Conservation (phyloP, 257 asterid genomes). For the Thymus quinquecostatus region DNA sequence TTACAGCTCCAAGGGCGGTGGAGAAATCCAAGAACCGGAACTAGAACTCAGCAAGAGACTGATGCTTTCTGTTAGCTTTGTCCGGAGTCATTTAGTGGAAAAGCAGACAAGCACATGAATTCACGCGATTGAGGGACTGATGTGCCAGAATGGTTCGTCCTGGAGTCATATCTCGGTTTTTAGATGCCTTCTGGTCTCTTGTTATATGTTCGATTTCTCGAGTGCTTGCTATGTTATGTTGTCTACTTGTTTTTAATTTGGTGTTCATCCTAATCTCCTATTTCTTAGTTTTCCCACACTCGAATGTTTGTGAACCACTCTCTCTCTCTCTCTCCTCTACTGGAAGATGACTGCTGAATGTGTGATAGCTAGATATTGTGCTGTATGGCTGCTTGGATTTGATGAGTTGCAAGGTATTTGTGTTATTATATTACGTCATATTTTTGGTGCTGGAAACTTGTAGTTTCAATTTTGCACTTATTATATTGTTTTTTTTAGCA, state of each 20-base stretch:
- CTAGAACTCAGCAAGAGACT: slow-evolving; percentile 30
- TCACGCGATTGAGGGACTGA: slow-evolving; percentile 11
- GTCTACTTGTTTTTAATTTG: slow-evolving; percentile 18
- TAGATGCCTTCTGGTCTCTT: slow-evolving; percentile 27
- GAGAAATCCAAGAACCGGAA: slow-evolving; percentile 61
- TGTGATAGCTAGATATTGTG: slow-evolving; percentile 36
- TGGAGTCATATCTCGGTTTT: slow-evolving; percentile 22
- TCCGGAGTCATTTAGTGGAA: neutral
- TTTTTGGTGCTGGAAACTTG: neutral
- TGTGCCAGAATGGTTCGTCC: slow-evolving; percentile 25
- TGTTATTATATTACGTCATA: neutral
- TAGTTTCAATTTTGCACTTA: too few relatives aligned
- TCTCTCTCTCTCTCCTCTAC: neutral
- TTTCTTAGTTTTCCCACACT: slow-evolving; percentile 34
- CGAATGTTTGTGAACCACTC: slow-evolving; percentile 37
- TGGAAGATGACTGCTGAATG: slow-evolving; percentile 35
- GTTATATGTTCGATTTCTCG: slow-evolving; percentile 18
- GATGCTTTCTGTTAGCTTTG: slow-evolving; percentile 30
- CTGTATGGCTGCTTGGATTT: slow-evolving; percentile 16
- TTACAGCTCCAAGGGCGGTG: slow-evolving; percentile 60
- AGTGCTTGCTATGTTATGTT: slow-evolving; percentile 20
- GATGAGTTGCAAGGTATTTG: neutral
- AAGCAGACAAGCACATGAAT: slow-evolving; percentile 10
- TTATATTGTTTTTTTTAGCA: too few relatives aligned
- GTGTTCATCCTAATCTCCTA: slow-evolving; percentile 30